A percentile compares a stretch with the other conserved stretches of the same genome.
Conservation (phyloP, 768 basidiomycete species). For the Pisolithus microcarpus region DNA sequence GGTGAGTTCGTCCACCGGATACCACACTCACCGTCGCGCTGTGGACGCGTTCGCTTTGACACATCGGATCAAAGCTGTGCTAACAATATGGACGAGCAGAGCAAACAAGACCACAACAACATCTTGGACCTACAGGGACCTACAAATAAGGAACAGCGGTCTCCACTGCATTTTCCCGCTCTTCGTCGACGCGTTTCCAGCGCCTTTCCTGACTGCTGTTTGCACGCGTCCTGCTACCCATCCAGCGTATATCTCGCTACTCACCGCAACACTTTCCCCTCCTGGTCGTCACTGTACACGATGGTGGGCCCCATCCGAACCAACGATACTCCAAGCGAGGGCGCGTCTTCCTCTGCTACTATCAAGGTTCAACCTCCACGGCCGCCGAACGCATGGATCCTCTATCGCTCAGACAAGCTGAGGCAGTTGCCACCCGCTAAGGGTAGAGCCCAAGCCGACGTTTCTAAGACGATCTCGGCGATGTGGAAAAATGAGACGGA, state of each 20-base stretch:
- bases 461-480: slow-evolving; percentile 55
- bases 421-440: slow-evolving; percentile 33
- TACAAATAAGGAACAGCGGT: slow-evolving; percentile 24
- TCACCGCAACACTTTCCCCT: slow-evolving; percentile 3
- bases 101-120: slow-evolving; percentile 28
- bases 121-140: slow-evolving; percentile 29
- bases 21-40: too few relatives aligned
- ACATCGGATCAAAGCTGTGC: slow-evolving; percentile 3
- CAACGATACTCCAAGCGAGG: background rate
- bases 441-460: slow-evolving; percentile 47
- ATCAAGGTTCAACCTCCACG: slow-evolving; percentile 41
- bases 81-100: slow-evolving; percentile 3
- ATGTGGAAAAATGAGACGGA: slow-evolving; percentile 57
- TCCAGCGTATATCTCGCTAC: slow-evolving; percentile 2
- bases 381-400: slow-evolving; percentile 78
- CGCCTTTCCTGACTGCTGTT: slow-evolving; percentile 8
- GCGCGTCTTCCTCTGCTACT: slow-evolving; percentile 1
- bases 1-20: background rate
- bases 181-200: slow-evolving; percentile 22
- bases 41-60: background rate
- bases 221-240: slow-evolving; percentile 9
- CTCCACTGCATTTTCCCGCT: slow-evolving; percentile 19
- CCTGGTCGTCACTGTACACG: slow-evolving; percentile 7
- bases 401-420: slow-evolving; percentile 63
- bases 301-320: slow-evolving; percentile 20